A percentile compares a stretch with the other conserved stretches of the same genome.
Evolutionary conservation across 106 monocot species (phyloP).

Genomic region (Platanthera zijinensis): DNA sequence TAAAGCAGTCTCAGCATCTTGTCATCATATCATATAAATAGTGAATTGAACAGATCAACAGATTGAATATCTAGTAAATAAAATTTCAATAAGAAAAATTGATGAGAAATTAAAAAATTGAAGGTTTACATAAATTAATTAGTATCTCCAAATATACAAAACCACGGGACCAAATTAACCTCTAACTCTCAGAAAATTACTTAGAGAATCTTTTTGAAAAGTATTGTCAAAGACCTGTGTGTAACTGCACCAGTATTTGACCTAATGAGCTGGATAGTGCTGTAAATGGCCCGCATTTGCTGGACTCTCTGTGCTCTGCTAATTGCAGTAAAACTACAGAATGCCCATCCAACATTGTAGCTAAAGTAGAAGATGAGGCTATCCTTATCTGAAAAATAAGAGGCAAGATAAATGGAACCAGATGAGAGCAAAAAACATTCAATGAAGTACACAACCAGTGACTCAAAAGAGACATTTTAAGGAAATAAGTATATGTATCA

Average conservation of each 20-base stretch:
- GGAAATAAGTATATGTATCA: not conserved
- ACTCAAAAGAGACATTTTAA: not conserved
- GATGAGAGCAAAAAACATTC: not conserved
- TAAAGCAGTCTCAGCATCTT: not conserved
- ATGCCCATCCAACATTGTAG: conserved; percentile 62
- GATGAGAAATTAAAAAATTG: not conserved
- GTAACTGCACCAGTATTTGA: conserved; percentile 79
- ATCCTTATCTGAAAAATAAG: conserved; percentile 43
- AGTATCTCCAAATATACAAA: not conserved
- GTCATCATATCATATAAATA: not conserved
- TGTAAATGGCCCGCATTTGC: conserved; percentile 72
- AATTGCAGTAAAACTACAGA: conserved; percentile 67
- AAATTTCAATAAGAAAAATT: not conserved
- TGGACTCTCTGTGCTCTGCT: conserved; percentile 72
- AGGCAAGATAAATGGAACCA: not conserved
- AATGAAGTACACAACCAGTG: not conserved
- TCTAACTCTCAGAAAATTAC: not conserved
- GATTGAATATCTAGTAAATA: not conserved
- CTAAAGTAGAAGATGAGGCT: conserved; percentile 66
- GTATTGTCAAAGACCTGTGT: conserved; percentile 50
- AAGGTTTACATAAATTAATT: not conserved
- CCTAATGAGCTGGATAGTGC: conserved; percentile 88
- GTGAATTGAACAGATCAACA: not conserved
- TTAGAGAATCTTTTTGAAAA: not conserved
- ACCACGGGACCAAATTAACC: not conserved